Conservation (phyloP, 257 asterid genomes). For the Lantana camara region DNA sequence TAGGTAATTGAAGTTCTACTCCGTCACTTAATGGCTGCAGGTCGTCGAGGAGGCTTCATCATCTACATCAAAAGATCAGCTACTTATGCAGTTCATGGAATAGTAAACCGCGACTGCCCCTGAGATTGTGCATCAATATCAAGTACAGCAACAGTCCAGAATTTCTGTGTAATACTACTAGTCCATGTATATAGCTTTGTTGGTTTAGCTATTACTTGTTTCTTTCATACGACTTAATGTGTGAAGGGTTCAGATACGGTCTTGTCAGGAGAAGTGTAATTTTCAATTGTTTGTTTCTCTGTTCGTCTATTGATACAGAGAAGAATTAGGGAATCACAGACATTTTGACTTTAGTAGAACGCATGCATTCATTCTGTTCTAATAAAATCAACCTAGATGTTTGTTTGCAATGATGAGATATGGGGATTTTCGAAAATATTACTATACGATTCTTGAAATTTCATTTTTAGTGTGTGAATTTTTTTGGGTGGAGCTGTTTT, state of each 20-base stretch:
- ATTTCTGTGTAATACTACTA: neutral
- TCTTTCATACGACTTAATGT: neutral
- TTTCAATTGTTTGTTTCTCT: neutral
- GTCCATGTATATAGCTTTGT: neutral
- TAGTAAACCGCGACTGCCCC: conserved; percentile 26
- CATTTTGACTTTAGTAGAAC: neutral
- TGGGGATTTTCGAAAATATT: no score
- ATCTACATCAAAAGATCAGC: conserved; percentile 46
- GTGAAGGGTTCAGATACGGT: neutral
- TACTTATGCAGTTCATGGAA: conserved; percentile 75
- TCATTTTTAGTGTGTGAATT: no score
- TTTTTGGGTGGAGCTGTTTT: no score
- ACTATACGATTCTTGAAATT: no score
- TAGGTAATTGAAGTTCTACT: no score
- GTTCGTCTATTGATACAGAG: neutral
- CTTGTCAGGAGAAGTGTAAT: neutral
- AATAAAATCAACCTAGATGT: neutral
- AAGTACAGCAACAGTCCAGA: no score
- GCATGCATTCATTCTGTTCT: neutral
- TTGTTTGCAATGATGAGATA: no score
- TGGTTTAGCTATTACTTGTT: neutral
- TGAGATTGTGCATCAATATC: no score
- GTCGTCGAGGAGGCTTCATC: conserved; percentile 56
- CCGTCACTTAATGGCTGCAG: conserved; percentile 45
- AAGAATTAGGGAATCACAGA: neutral